Evolutionary conservation across 371 early-diverging fungal genomes (phyloP).

Genomic region (Rhizopus arrhizus): DNA sequence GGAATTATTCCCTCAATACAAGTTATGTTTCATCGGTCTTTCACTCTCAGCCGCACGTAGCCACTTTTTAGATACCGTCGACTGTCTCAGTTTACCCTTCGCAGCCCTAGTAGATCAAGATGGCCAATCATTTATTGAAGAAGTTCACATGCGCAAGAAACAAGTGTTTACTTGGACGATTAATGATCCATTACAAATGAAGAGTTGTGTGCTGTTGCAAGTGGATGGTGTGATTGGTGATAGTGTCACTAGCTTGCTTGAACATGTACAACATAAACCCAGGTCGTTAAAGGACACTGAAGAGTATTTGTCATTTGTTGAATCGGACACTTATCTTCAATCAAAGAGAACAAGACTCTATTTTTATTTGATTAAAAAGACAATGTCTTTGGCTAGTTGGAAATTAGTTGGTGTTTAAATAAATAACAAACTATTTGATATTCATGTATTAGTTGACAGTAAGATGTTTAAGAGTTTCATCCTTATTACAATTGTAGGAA

Average conservation of each 20-base stretch:
- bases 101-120: slow-evolving; percentile 47
- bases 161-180: slow-evolving; percentile 64
- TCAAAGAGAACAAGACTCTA: slow-evolving; percentile 23
- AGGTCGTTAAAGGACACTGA: slow-evolving; percentile 13
- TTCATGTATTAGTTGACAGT: no score
- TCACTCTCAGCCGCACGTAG: slow-evolving; percentile 54
- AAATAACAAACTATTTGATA: not conserved
- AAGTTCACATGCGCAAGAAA: slow-evolving; percentile 54
- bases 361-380: slow-evolving; percentile 19
- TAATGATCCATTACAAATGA: slow-evolving; percentile 54
- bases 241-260: slow-evolving; percentile 36
- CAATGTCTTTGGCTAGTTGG: slow-evolving; percentile 26
- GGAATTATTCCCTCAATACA: slow-evolving; percentile 46
- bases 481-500: no score
- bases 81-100: slow-evolving; percentile 58
- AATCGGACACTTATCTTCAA: slow-evolving; percentile 22
- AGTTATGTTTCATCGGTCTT: slow-evolving; percentile 59
- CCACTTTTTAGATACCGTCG: slow-evolving; percentile 54
- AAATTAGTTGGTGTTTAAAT: slow-evolving; percentile 12
- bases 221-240: slow-evolving; percentile 63
- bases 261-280: slow-evolving; percentile 9
- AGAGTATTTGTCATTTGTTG: slow-evolving; percentile 22
- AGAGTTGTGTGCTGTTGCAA: slow-evolving; percentile 50
- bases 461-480: no score
- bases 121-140: slow-evolving; percentile 55